Evolutionary conservation across 2,329 filamentous ascomycete species (phyloP).

Genomic region (Clonostachys rosea): DNA sequence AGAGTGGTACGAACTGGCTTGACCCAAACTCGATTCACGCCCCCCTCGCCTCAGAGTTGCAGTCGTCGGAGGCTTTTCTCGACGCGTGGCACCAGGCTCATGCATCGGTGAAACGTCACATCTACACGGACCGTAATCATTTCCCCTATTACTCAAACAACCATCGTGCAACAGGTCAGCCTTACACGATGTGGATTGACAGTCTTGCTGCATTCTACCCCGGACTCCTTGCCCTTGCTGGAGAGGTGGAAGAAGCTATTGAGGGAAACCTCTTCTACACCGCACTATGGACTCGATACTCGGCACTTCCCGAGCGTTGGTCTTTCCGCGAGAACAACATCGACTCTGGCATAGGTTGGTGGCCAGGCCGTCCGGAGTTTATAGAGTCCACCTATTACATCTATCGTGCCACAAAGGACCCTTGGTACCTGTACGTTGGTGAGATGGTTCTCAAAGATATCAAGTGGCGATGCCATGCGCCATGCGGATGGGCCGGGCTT

Average conservation of each 20-base stretch:
- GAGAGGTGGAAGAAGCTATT: constrained; percentile 86
- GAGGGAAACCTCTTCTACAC: constrained; percentile 88
- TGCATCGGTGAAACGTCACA: constrained; percentile 79
- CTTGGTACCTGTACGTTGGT: constrained; percentile 92
- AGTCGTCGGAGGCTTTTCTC: constrained; percentile 75
- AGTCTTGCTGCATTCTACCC: constrained; percentile 95
- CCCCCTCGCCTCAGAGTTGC: constrained; percentile 58
- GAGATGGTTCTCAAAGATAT: constrained; percentile 95
- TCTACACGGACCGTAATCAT: constrained; percentile 73
- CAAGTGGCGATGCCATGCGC: constrained; percentile 79
- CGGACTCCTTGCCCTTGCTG: constrained; percentile 78
- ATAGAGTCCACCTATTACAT: constrained; percentile 95
- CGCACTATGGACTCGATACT: constrained; percentile 90
- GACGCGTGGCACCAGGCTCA: constrained; percentile 82
- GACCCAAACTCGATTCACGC: constrained; percentile 60
- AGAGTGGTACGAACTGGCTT: constrained; percentile 41
- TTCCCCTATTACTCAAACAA: constrained; percentile 93
- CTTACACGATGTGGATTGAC: constrained; percentile 91
- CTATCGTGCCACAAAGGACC: constrained; percentile 89
- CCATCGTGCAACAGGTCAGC: constrained; percentile 81
- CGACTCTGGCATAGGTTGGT: constrained; percentile 87
- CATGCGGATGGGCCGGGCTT: constrained; percentile 90
- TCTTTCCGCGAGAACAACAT: constrained; percentile 79
- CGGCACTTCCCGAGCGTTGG: constrained; percentile 92
- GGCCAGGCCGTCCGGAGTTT: constrained; percentile 92